phyloP scores from a whole-genome alignment of 805 yeast genomes.

The Nakazawaea populi region DNA sequence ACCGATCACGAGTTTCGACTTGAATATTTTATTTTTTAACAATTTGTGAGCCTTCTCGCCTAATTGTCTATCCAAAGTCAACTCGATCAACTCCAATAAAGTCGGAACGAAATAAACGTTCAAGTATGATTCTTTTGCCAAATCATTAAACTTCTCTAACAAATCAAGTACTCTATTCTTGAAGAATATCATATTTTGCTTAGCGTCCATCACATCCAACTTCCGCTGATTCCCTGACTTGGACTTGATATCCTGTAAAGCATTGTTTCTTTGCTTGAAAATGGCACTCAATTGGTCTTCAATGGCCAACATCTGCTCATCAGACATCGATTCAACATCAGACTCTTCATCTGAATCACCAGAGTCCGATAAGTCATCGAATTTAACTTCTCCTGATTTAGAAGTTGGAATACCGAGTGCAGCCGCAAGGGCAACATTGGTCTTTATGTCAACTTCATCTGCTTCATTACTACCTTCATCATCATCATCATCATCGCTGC shows the following conservation, averaged over 20 bases:
- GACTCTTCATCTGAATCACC: conserved; percentile 45
- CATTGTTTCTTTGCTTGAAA: conserved; percentile 76
- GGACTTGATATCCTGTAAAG: conserved; percentile 40
- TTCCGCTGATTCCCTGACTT: conserved; percentile 62
- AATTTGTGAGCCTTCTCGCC: conserved; percentile 75
- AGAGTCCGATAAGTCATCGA: conserved; percentile 29
- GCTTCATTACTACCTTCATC: conserved; percentile 21
- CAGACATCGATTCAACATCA: conserved; percentile 84
- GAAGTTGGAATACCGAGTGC: conserved; percentile 61
- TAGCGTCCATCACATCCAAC: conserved; percentile 70
- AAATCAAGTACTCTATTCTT: conserved; percentile 76
- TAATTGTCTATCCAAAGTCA: conserved; percentile 63
- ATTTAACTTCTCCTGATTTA: conserved; percentile 37
- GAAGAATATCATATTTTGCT: conserved; percentile 71
- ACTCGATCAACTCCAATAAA: conserved; percentile 50
- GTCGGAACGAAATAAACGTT: conserved; percentile 45
- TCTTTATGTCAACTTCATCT: conserved; percentile 33
- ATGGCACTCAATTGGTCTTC: conserved; percentile 80
- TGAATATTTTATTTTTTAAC: conserved; percentile 54
- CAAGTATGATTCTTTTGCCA: conserved; percentile 34
- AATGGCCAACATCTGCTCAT: conserved; percentile 93
- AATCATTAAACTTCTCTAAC: conserved; percentile 54
- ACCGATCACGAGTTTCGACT: conserved; percentile 27
- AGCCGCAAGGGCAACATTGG: conserved; percentile 61
- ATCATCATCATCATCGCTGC: conserved; percentile 10